Evolutionary conservation across 2,329 filamentous ascomycete species (phyloP).

Genomic region (Cytospora piceae): DNA sequence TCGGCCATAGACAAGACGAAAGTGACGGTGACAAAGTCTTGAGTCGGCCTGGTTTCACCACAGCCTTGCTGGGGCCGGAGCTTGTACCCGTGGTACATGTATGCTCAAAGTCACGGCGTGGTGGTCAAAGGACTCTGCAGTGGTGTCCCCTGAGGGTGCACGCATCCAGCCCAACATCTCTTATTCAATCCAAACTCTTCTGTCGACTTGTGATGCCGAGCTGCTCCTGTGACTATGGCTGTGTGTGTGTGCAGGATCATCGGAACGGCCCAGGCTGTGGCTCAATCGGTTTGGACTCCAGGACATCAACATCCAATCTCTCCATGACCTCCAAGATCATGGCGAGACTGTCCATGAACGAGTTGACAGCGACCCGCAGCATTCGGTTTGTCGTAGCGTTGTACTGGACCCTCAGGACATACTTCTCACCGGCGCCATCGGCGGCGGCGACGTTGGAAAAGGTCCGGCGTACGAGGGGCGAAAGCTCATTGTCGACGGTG

Average conservation of each 20-base stretch:
- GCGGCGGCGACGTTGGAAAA: conserved; percentile 28
- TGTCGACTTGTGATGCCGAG: neutral
- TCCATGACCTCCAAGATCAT: conserved; percentile 89
- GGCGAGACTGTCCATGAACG: conserved; percentile 88
- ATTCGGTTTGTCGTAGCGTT: conserved; percentile 91
- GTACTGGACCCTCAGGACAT: conserved; percentile 74
- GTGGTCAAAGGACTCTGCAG: neutral
- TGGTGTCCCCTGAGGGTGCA: neutral
- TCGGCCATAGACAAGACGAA: conserved; percentile 40
- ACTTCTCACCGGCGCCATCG: conserved; percentile 34
- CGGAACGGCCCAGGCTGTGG: conserved; percentile 21
- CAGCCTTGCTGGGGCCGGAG: conserved; percentile 13
- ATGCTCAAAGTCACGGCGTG: conserved; percentile 6
- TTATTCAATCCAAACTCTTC: conserved; percentile 12
- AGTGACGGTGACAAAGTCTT: conserved; percentile 35
- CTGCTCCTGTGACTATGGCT: conserved; percentile 8
- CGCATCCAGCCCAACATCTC: neutral
- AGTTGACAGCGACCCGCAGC: conserved; percentile 94
- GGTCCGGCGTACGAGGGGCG: conserved; percentile 52
- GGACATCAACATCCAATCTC: conserved; percentile 82
- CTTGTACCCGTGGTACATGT: neutral
- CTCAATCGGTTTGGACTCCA: conserved; percentile 46
- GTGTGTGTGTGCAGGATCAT: conserved; percentile 12
- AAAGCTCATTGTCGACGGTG: conserved; percentile 86
- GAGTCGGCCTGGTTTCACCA: conserved; percentile 5